A percentile compares a stretch with the other conserved stretches of the same genome.
Evolutionary conservation across 2,329 filamentous ascomycete genomes (phyloP).

Genomic region (Didymella keratinophila): DNA sequence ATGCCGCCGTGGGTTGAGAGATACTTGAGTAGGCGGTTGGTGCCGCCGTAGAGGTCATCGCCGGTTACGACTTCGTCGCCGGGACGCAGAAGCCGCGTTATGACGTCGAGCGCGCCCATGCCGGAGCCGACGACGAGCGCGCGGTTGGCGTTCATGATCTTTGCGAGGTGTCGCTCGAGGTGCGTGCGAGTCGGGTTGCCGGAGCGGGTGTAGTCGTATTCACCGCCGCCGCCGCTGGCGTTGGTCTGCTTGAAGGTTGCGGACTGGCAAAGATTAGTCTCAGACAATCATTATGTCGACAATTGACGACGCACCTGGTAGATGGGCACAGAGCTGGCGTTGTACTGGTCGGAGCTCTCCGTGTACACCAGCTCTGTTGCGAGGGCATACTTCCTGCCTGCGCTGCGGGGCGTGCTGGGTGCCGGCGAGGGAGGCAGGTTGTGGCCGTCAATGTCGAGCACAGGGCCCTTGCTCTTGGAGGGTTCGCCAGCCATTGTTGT

Average conservation of each 20-base stretch:
- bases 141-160: slow-evolving; percentile 96
- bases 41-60: slow-evolving; percentile 95
- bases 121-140: slow-evolving; percentile 93
- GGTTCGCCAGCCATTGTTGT: slow-evolving; percentile 43
- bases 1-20: slow-evolving; percentile 89
- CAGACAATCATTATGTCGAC: background rate
- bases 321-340: slow-evolving; percentile 93
- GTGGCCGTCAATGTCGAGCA: slow-evolving; percentile 51
- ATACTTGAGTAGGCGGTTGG: slow-evolving; percentile 91
- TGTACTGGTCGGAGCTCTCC: slow-evolving; percentile 95
- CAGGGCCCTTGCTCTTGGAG: slow-evolving; percentile 47
- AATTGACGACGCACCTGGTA: slow-evolving; percentile 71
- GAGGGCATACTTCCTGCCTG: slow-evolving; percentile 85
- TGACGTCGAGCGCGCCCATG: slow-evolving; percentile 97
- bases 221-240: slow-evolving; percentile 76
- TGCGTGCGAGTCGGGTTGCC: slow-evolving; percentile 97
- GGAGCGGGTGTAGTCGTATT: slow-evolving; percentile 98
- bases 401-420: slow-evolving; percentile 83
- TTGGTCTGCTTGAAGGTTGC: slow-evolving; percentile 97
- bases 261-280: slow-evolving; percentile 62
- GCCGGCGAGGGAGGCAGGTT: slow-evolving; percentile 72
- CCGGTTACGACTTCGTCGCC: slow-evolving; percentile 98
- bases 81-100: slow-evolving; percentile 85
- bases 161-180: slow-evolving; percentile 93
- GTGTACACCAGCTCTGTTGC: slow-evolving; percentile 97